Base-by-base conservation (phyloP, 2,329 filamentous ascomycete genomes). In the Fusarium euwallaceae region DNA sequence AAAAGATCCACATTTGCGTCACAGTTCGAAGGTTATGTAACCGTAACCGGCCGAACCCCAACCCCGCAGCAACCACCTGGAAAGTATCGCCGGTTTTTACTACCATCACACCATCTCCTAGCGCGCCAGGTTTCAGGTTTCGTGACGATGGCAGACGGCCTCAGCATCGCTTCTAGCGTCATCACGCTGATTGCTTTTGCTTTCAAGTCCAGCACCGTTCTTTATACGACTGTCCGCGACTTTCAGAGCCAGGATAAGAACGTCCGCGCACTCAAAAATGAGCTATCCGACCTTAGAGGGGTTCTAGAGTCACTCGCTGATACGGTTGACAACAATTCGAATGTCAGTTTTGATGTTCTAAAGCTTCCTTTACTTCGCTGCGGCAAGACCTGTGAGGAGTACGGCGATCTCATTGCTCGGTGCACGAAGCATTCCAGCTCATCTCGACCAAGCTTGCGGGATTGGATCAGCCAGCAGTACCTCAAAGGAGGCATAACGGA, bases 381-480 rank as follows among this genome's bases (percentile, higher is more conserved):
- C 71, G 82, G 83, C n/a, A 82, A 83, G 71, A 82, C 84, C 24
- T 87, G 83, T 70, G 78, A 82, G 70, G 84, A 86, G 32, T 87
- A 87, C 73, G 72, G 66, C 41, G 81, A 74, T 56, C 80, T 74
- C 76, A 83, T 76, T 76, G 85, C 61, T 36, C 78, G 43, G 80
- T 82, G 79, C 84, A 78, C 73, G 73, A 79, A 65, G 72, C 79
- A 69, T 79, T 86, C 84, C 24, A 76, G 72, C 41, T 76, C 74
- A 60, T 78, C 71, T 64, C 78, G 80, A 62, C 79, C 81, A 41
- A 87, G 83, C 75, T 84, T 86, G 72, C 82, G 83, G 60, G 85
- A 86, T 73, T 87, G 83, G 85, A 81, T 83, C 7, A 84, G 80
- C 70, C 75, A 86, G 66, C 82, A 76, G 72, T 87, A 86, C 63